Evolutionary conservation across 148 eudicot genomes (phyloP).

Genomic region (Vaccinium vitisidaea): DNA sequence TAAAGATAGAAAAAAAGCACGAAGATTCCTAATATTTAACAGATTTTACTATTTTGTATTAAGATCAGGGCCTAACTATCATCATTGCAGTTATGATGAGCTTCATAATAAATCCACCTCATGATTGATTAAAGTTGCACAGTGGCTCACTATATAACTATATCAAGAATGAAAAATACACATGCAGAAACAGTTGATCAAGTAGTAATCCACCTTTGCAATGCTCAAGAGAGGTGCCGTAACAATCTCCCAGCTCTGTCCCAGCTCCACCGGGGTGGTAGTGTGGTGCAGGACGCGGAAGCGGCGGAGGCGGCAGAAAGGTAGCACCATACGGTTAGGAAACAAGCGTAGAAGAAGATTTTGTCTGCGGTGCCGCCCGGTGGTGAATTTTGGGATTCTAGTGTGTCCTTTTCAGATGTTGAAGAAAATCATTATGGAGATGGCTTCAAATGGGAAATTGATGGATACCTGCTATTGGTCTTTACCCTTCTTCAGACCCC

Average conservation of each 20-base stretch:
- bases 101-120: conserved; percentile 24
- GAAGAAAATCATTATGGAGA: conserved; percentile 44
- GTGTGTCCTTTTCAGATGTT: conserved; percentile 41
- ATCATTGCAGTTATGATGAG: conserved; percentile 40
- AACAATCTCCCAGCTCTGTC: conserved; percentile 26
- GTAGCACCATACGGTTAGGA: conserved; percentile 50
- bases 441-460: conserved; percentile 38
- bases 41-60: conserved; percentile 2
- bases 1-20: background rate
- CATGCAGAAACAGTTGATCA: background rate
- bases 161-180: background rate
- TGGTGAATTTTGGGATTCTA: conserved; percentile 59
- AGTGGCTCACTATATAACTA: conserved; percentile 8
- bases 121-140: conserved; percentile 17
- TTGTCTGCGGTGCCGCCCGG: conserved; percentile 43
- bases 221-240: conserved; percentile 31
- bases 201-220: background rate
- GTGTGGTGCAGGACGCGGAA: conserved; percentile 44
- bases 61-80: conserved; percentile 11
- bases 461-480: conserved; percentile 63
- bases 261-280: conserved; percentile 36
- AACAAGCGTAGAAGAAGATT: conserved; percentile 54
- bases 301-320: conserved; percentile 31
- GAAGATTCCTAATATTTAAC: background rate
- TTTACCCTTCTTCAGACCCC: conserved; percentile 66